phyloP scores from a whole-genome alignment of 345 rosid species.

The Ceriops zippeliana region DNA sequence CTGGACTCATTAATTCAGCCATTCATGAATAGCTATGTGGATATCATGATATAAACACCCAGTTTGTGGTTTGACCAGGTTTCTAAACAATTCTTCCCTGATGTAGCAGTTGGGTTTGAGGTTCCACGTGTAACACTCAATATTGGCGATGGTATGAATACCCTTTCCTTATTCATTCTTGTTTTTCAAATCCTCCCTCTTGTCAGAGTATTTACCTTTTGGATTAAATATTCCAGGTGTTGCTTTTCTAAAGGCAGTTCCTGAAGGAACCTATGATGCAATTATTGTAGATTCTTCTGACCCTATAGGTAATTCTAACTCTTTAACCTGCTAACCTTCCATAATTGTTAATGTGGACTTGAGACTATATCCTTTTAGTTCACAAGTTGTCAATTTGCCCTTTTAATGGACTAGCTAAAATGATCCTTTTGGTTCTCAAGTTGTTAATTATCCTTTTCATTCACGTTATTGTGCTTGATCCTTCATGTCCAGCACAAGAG shows the following conservation, averaged over 20 bases:
- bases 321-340: background rate
- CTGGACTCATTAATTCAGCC: background rate
- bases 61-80: conserved; percentile 5
- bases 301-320: conserved; percentile 59
- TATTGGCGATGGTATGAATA: conserved; percentile 20
- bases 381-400: too few relatives aligned
- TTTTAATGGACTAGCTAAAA: background rate
- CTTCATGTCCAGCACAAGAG: conserved; percentile 88
- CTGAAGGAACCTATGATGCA: conserved; percentile 87
- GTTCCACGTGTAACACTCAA: too few relatives aligned
- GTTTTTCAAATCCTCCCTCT: background rate
- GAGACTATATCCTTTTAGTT: background rate
- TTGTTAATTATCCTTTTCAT: background rate
- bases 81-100: too few relatives aligned
- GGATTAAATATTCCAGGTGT: conserved; percentile 49
- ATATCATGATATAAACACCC: background rate
- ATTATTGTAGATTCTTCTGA: conserved; percentile 93
- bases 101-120: too few relatives aligned
- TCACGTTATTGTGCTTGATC: conserved; percentile 5
- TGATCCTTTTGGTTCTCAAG: background rate
- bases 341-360: background rate
- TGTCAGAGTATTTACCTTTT: background rate
- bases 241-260: conserved; percentile 77
- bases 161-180: background rate
- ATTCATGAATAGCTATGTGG: background rate